These are phyloP conservation scores for Cyberlindnera subsufficiens DNA, from an alignment of 805 yeast genomes.

Conservation along the genomic window DNA sequence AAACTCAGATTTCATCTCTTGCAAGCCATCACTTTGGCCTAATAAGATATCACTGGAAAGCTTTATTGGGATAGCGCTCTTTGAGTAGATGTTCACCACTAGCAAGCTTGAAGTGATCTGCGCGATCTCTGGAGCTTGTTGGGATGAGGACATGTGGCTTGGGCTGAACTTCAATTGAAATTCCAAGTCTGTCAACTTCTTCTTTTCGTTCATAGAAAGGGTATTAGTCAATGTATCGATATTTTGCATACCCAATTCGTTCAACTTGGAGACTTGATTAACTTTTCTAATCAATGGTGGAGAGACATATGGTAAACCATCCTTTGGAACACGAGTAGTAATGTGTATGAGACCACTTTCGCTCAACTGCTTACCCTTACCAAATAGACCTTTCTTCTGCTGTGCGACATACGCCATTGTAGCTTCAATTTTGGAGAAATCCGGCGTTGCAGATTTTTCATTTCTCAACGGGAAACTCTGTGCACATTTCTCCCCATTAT, in stretches of 20 bases:
- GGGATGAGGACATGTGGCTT: conserved; percentile 16
- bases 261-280: conserved; percentile 28
- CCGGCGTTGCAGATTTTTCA: conserved; percentile 10
- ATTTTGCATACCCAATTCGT: conserved; percentile 29
- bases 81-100: conserved; percentile 30
- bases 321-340: conserved; percentile 26
- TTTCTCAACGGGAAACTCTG: conserved; percentile 21
- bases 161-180: conserved; percentile 26
- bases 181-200: conserved; percentile 21
- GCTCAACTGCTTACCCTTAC: neutral
- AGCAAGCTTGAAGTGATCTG: conserved; percentile 26
- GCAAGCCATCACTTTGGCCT: conserved; percentile 17
- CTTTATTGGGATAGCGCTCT: conserved; percentile 35
- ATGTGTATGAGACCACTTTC: conserved; percentile 27
- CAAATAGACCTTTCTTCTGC: conserved; percentile 1
- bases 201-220: conserved; percentile 25
- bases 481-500: neutral
- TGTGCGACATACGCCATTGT: conserved; percentile 6
- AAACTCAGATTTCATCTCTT: conserved; percentile 22
- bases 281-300: conserved; percentile 32
- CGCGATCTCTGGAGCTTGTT: conserved; percentile 26
- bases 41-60: conserved; percentile 28
- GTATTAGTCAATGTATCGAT: conserved; percentile 23
- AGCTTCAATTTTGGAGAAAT: conserved; percentile 15
- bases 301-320: conserved; percentile 31